Conservation (phyloP, 805 yeast genomes). For the Schwanniomyces sp. region DNA sequence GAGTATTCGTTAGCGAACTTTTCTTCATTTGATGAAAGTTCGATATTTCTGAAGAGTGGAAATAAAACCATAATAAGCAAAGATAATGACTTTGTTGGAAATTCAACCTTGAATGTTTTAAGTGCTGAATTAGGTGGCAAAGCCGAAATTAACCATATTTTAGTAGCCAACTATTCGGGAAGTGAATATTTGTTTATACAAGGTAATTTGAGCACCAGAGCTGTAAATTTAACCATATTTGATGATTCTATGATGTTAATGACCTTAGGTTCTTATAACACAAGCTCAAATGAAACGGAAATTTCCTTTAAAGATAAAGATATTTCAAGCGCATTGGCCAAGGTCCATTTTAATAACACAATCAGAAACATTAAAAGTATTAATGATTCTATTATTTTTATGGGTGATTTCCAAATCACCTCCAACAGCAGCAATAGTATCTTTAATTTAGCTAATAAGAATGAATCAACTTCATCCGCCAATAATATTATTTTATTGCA, state of each 20-base stretch:
- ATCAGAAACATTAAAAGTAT: constrained; percentile 20
- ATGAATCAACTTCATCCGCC: constrained; percentile 20
- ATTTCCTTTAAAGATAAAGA: constrained; percentile 12
- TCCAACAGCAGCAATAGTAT: constrained; percentile 27
- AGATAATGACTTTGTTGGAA: constrained; percentile 39
- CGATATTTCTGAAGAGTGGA: constrained; percentile 18
- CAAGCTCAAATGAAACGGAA: constrained; percentile 29
- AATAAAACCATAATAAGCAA: constrained; percentile 22
- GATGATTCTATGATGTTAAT: constrained; percentile 29
- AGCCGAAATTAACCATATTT: constrained; percentile 35
- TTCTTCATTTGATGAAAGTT: constrained; percentile 29
- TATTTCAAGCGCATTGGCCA: constrained; percentile 8
- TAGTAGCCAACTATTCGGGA: constrained; percentile 22
- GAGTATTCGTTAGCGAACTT: constrained; percentile 78
- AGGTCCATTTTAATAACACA: constrained; percentile 29
- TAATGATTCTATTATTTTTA: constrained; percentile 20
- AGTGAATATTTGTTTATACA: constrained; percentile 39
- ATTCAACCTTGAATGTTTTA: constrained; percentile 37
- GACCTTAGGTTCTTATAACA: constrained; percentile 26
- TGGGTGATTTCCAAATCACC: constrained; percentile 34
- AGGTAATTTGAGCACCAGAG: constrained; percentile 46
- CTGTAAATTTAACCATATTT: constrained; percentile 25
- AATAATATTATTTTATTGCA: constrained; percentile 38
- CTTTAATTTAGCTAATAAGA: constrained; percentile 26
- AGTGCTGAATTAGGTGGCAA: constrained; percentile 27